These are phyloP conservation scores for Sarocladium oryzae DNA, from an alignment of 2,329 filamentous ascomycete genomes.

Conservation along the genomic window DNA sequence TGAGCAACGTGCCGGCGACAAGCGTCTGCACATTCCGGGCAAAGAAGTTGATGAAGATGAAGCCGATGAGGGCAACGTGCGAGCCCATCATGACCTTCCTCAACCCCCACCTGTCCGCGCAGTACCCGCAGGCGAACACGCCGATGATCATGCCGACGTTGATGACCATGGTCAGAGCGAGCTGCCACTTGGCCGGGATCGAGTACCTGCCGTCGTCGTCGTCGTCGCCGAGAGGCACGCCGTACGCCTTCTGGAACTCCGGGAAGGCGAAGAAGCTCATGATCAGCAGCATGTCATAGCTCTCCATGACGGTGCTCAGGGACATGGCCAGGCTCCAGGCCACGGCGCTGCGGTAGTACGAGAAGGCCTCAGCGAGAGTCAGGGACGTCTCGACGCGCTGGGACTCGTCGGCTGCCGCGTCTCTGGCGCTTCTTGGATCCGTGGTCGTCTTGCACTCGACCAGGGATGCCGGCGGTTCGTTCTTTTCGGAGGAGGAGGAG, in stretches of 20 bases:
- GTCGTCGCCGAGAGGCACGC: constrained; percentile 13
- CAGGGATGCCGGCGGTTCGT: background rate
- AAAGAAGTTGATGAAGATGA: constrained; percentile 19
- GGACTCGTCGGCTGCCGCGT: constrained; percentile 10
- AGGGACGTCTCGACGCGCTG: constrained; percentile 21
- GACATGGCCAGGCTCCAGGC: constrained; percentile 16
- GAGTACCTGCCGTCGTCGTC: constrained; percentile 13
- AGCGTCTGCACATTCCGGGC: constrained; percentile 24
- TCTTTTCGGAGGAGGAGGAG: background rate
- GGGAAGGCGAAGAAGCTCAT: constrained; percentile 16
- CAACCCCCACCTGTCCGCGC: constrained; percentile 14
- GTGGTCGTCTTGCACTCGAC: too few relatives aligned
- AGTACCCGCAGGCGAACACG: constrained; percentile 14
- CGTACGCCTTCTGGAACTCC: constrained; percentile 15
- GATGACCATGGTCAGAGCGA: constrained; percentile 13
- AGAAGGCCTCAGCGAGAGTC: constrained; percentile 22
- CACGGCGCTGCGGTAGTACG: constrained; percentile 15
- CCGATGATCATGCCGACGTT: constrained; percentile 16
- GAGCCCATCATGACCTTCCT: constrained; percentile 48
- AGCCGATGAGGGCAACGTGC: constrained; percentile 21
- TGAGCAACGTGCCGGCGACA: constrained; percentile 36
- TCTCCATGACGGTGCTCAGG: constrained; percentile 18
- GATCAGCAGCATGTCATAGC: constrained; percentile 17
- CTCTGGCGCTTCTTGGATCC: too few relatives aligned
- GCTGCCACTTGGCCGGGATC: constrained; percentile 16